Percentiles rank a stretch among this genome's conserved stretches.
These are phyloP conservation scores for Wickerhamiella shivajii DNA, from an alignment of 805 yeast genomes.

Conservation along the genomic window DNA sequence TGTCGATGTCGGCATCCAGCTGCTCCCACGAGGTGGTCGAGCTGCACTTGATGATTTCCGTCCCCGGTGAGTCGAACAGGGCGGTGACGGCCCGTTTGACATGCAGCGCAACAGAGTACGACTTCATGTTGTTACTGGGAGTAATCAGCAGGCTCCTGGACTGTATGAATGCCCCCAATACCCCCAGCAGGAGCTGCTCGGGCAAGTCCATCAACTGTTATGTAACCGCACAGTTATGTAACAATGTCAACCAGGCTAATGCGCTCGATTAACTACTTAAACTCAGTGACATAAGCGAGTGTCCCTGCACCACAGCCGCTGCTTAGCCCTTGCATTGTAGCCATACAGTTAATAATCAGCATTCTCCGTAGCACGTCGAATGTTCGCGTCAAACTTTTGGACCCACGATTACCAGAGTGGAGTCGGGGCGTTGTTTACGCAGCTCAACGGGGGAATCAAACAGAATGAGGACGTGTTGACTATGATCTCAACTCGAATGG, in stretches of 20 bases:
- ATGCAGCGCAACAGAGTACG: too few species aligned
- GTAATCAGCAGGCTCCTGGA: neutral
- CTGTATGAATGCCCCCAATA: constrained; percentile 1
- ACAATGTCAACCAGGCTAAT: too few species aligned
- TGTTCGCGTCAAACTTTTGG: constrained; percentile 23
- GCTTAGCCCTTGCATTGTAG: too few species aligned
- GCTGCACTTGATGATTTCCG: constrained; percentile 2
- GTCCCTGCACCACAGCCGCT: too few species aligned
- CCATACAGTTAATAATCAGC: too few species aligned
- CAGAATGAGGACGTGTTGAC: constrained; percentile 54
- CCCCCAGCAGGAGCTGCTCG: constrained; percentile 1
- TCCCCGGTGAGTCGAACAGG: neutral
- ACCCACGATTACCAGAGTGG: constrained; percentile 25
- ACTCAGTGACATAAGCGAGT: too few species aligned
- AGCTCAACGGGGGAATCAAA: constrained; percentile 31
- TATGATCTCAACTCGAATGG: constrained; percentile 48
- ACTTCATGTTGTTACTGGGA: neutral
- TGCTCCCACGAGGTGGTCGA: constrained; percentile 4
- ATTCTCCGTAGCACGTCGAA: too few species aligned
- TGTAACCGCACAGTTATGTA: too few species aligned
- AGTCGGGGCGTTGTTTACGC: constrained; percentile 31
- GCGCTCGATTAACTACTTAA: too few species aligned
- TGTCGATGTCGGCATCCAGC: constrained; percentile 1
- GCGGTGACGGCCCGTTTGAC: constrained; percentile 1
- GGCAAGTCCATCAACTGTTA: too few species aligned